Percentiles rank a stretch among this genome's conserved stretches.
Evolutionary conservation across 2,329 filamentous ascomycete species (phyloP).

Genomic region (Colletotrichum scovillei): DNA sequence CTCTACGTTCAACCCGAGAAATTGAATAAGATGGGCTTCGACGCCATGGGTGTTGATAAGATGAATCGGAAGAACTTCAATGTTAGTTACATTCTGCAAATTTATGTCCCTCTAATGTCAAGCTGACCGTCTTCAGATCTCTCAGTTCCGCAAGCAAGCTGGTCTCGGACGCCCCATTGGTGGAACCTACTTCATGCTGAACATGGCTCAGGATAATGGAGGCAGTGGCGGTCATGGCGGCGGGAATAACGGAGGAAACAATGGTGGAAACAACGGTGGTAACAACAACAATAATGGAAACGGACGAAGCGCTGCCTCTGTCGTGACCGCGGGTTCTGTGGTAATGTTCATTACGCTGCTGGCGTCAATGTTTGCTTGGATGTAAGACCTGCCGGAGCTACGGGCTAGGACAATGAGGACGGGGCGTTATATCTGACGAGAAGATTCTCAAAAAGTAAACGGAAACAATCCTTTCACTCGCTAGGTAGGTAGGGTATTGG

Average conservation of each 20-base stretch:
- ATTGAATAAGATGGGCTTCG: conserved; percentile 41
- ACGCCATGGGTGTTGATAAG: conserved; percentile 38
- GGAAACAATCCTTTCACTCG: background rate
- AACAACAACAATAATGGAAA: conserved; percentile 10
- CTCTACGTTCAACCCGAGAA: conserved; percentile 41
- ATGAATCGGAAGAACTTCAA: conserved; percentile 40
- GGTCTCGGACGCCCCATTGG: conserved; percentile 42
- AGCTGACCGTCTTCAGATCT: background rate
- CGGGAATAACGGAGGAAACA: background rate
- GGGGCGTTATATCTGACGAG: background rate
- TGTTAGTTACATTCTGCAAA: conserved; percentile 25
- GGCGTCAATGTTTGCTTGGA: conserved; percentile 31
- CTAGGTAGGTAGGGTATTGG: background rate
- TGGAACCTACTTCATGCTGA: conserved; percentile 42
- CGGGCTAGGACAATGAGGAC: background rate
- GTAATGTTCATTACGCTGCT: conserved; percentile 26
- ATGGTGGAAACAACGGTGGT: background rate
- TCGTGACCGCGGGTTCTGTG: conserved; percentile 16
- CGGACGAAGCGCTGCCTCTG: conserved; percentile 16
- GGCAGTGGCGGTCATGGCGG: background rate
- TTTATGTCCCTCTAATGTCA: too few relatives aligned
- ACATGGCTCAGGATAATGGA: conserved; percentile 33
- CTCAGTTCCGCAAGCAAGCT: conserved; percentile 7
- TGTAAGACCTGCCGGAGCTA: background rate
- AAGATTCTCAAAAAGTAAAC: background rate